Evolutionary conservation across 805 yeast species (phyloP).

Genomic region (Starmera dryadoides): DNA sequence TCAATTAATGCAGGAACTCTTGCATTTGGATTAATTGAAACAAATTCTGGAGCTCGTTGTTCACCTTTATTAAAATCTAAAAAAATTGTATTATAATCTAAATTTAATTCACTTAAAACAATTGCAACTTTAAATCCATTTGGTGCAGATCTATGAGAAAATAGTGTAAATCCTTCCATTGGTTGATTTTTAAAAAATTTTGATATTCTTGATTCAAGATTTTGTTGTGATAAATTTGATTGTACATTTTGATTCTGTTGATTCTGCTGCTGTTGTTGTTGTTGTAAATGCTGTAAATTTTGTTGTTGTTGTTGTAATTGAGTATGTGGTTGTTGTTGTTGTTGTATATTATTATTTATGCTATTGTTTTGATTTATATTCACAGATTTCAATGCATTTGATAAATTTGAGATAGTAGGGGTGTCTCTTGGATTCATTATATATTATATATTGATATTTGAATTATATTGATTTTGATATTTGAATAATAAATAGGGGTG

Average conservation of each 20-base stretch:
- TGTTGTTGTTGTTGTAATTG: conserved; percentile 14
- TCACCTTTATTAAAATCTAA: conserved; percentile 85
- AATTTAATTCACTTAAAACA: conserved; percentile 73
- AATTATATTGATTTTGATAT: too few relatives aligned
- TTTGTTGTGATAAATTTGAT: conserved; percentile 25
- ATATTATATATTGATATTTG: background rate
- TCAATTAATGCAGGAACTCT: conserved; percentile 92
- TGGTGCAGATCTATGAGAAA: conserved; percentile 84
- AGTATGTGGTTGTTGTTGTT: conserved; percentile 5
- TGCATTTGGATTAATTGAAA: conserved; percentile 92
- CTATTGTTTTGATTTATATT: conserved; percentile 22
- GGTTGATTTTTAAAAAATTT: conserved; percentile 74
- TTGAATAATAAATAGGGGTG: too few relatives aligned
- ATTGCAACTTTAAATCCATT: conserved; percentile 96
- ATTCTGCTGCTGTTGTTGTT: conserved; percentile 14
- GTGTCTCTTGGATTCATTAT: conserved; percentile 7
- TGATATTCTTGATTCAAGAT: conserved; percentile 52
- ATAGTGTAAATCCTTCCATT: conserved; percentile 73
- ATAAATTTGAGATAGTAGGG: conserved; percentile 30
- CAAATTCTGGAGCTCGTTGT: conserved; percentile 90
- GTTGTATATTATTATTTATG: conserved; percentile 14
- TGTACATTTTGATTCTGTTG: conserved; percentile 9
- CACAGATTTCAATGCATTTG: conserved; percentile 31
- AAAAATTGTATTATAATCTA: conserved; percentile 73
- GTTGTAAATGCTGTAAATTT: conserved; percentile 11